These are phyloP conservation scores for Datura wrightii DNA, from an alignment of 257 asterid genomes.

Conservation along the genomic window DNA sequence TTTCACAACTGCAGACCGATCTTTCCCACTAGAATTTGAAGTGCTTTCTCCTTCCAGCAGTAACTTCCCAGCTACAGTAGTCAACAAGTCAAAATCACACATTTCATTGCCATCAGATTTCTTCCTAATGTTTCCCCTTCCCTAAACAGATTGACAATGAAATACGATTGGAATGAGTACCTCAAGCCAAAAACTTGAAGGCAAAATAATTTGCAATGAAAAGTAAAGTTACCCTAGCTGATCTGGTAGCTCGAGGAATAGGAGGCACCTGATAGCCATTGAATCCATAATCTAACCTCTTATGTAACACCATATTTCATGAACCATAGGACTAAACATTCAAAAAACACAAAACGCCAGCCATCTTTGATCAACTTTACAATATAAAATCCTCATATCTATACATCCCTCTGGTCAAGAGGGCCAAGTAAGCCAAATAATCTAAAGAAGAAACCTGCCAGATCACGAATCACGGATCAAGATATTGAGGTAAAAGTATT, in stretches of 20 bases:
- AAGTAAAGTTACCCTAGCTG: slow-evolving; percentile 66
- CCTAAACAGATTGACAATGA: slow-evolving; percentile 53
- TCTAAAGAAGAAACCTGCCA: slow-evolving; percentile 34
- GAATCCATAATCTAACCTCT: slow-evolving; percentile 80
- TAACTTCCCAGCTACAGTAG: slow-evolving; percentile 86
- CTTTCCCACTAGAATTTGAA: slow-evolving; percentile 54
- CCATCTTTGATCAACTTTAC: slow-evolving; percentile 37
- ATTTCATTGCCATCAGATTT: slow-evolving; percentile 61
- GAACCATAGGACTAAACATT: slow-evolving; percentile 58
- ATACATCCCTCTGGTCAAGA: slow-evolving; percentile 23
- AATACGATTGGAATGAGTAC: slow-evolving; percentile 33
- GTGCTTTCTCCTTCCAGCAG: slow-evolving; percentile 56
- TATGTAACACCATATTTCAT: slow-evolving; percentile 79
- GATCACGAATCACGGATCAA: slow-evolving; percentile 6
- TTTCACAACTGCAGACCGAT: slow-evolving; percentile 46
- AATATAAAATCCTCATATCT: slow-evolving; percentile 26
- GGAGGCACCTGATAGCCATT: slow-evolving; percentile 77
- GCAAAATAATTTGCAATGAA: background rate
- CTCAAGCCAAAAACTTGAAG: slow-evolving; percentile 28
- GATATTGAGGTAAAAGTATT: background rate
- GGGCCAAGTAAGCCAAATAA: slow-evolving; percentile 28
- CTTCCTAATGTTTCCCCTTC: slow-evolving; percentile 62
- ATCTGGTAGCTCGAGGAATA: slow-evolving; percentile 91
- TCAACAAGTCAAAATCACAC: slow-evolving; percentile 86
- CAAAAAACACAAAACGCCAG: slow-evolving; percentile 43